phyloP scores from a whole-genome alignment of 768 basidiomycete species.

The Trametes gibbosa region DNA sequence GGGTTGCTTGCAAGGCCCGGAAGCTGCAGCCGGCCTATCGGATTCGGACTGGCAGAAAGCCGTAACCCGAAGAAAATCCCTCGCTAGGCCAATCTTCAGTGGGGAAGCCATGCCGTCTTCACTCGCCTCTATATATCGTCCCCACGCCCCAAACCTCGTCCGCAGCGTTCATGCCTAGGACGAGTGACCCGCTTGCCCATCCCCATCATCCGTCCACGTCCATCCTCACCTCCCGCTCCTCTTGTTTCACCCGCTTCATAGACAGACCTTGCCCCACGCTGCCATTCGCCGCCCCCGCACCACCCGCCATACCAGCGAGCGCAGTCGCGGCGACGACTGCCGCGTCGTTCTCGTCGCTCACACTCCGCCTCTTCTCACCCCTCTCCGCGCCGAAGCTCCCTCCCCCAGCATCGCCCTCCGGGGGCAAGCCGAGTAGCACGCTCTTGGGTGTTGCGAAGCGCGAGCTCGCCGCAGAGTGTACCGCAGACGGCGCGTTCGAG shows the following conservation, averaged over 20 bases:
- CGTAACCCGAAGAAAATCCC: too few species aligned
- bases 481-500: slow-evolving; percentile 4
- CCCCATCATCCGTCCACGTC: slow-evolving; percentile 9
- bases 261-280: background rate
- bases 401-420: slow-evolving; percentile 20
- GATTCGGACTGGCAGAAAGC: too few species aligned
- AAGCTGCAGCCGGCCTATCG: too few species aligned
- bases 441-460: slow-evolving; percentile 25
- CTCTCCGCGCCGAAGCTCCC: background rate
- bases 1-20: too few species aligned
- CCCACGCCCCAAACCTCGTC: too few species aligned
- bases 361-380: slow-evolving; percentile 19
- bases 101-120: too few species aligned
- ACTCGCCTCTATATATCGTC: too few species aligned
- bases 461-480: slow-evolving; percentile 18
- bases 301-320: slow-evolving; percentile 17
- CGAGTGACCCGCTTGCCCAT: too few species aligned
- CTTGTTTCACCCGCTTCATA: slow-evolving; percentile 17
- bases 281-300: background rate
- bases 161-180: too few species aligned
- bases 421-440: slow-evolving; percentile 17
- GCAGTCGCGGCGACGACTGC: slow-evolving; percentile 22
- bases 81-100: too few species aligned
- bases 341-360: slow-evolving; percentile 17
- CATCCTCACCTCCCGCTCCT: slow-evolving; percentile 18